phyloP scores from a whole-genome alignment of 306 rosid species.

The Inga leiocalycina region DNA sequence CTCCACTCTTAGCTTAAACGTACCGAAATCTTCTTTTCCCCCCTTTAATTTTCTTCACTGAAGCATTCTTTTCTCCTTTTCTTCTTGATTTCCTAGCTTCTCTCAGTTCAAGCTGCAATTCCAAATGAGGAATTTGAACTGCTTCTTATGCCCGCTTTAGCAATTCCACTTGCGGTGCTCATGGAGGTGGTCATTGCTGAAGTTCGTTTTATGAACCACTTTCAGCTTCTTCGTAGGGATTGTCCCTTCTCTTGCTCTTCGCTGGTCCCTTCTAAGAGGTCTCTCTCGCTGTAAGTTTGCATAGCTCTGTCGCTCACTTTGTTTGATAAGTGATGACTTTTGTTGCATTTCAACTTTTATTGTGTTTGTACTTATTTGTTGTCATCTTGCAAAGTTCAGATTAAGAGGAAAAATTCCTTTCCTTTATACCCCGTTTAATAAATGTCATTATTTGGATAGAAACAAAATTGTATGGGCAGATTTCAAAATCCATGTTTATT shows the following conservation, averaged over 20 bases:
- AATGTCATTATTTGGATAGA: conserved; percentile 2
- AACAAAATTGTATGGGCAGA: conserved; percentile 6
- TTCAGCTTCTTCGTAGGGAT: conserved; percentile 38
- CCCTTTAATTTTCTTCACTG: background rate
- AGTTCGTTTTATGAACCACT: conserved; percentile 44
- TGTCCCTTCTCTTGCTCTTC: conserved; percentile 40
- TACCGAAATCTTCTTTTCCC: background rate
- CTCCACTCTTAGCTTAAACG: background rate
- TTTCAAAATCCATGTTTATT: conserved; percentile 8
- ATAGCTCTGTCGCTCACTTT: conserved; percentile 14
- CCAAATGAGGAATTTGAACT: conserved; percentile 41
- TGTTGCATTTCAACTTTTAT: conserved; percentile 3
- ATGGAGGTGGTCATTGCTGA: conserved; percentile 59
- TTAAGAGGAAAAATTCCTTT: background rate
- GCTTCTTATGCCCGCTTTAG: conserved; percentile 31
- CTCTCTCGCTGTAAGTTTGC: conserved; percentile 50
- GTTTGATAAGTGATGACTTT: background rate
- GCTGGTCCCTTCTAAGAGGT: conserved; percentile 45
- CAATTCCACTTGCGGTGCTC: conserved; percentile 37
- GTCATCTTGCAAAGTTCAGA: conserved; percentile 10
- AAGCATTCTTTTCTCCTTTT: background rate
- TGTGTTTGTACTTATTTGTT: background rate
- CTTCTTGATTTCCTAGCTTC: conserved; percentile 1
- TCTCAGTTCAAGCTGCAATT: conserved; percentile 16
- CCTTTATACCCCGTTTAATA: background rate